Evolutionary conservation across 2,329 filamentous ascomycete genomes (phyloP), one percentile per base, ranked within the genome.

Genomic region (Allantophomopsis lycopodina): DNA sequence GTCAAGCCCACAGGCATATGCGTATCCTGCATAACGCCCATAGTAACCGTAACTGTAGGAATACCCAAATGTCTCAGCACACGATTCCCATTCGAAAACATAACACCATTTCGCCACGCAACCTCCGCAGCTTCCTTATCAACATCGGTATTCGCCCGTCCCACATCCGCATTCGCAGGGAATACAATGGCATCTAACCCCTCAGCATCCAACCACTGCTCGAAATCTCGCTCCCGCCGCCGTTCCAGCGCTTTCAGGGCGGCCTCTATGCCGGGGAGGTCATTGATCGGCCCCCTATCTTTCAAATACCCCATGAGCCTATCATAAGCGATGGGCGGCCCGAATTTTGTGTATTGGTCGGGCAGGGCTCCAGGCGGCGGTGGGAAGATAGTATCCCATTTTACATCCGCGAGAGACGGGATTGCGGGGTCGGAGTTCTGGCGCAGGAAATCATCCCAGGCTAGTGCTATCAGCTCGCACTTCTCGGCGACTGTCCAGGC

Each of bases 41-140:
- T 74, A 0, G 68, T 63, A 0, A 73, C 66, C 0, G 61, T 67
- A 2, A 75, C 60, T 0, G 65, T 69, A 0, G 71, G 71, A 0
- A 75, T 60, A 1, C 71, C 71, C 2, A 73, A 55, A 40, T 75
- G 70, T 10, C 69, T 57, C 1, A 76, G 55, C 0, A 64, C 65
- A 2, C 68, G 55, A 38, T 72, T 72, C 1, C 70, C 69, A 40
- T 73, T 70, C 0, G 61, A 64, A 42, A 73, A 74, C 32, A 62
- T 63, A 4, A 73, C 62, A 0, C 71, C 71, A 36, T 73, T 70
- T 20, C 56, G 58, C 41, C 64, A 57, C 4, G 62, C 63, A 41
- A 64, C 56, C 8, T 48, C 42, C 11, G 62, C 56, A 23, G 49
- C 47, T 6, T 49, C 43, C 14, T 48, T 40, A 31, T 55, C 53